Base-by-base conservation (phyloP, 305 asterid genomes). In the Striga hermonthica region DNA sequence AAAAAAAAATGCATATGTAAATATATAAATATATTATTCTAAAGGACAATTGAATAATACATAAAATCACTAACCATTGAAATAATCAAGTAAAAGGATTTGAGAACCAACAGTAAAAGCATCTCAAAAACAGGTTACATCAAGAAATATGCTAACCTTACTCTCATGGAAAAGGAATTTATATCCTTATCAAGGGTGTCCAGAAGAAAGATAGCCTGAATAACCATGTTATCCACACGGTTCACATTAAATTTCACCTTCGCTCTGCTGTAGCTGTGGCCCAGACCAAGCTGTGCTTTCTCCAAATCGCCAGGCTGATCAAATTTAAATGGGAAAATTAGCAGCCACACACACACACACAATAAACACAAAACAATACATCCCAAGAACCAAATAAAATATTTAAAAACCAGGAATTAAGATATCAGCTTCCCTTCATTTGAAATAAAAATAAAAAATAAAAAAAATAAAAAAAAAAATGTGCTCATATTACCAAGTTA, bases 111-210 rank as follows among this genome's bases (percentile, higher is more conserved):
- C 66, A 40, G 22, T 22, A 10, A 57, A 38, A 45, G 9, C 4
- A 44, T 12, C 39, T 44, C 41, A 53, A 3, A 14, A 8, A 15
- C 55, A 37, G 43, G 14, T 10, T 34, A 64, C 35, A 28, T 31
- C 62, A 49, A 28, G 52, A 50, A 28, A 49, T 8, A 50, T 4
- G 62, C 83, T 35, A 63, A 84, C 97, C 96, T 90, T 45, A 90
- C 90, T 87, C 96, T 81, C 98, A 92, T 92, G 78, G 97, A 74
- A 68, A 92, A 92, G 55, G 96, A 79, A 78, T 92, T 92, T 71
- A 92, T 56, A 79, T 92, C 98, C 77, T 92, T 92, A 70, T 89
- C 98, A 68, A 92, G 96, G n/a, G 98, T 89, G 74, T 92, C 97
- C 28, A 92, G 96, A 22, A 90, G 79, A 78, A 89, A 88, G 75